Conservation (phyloP, 2,329 filamentous ascomycete species). For the Colletotrichum sublineola region DNA sequence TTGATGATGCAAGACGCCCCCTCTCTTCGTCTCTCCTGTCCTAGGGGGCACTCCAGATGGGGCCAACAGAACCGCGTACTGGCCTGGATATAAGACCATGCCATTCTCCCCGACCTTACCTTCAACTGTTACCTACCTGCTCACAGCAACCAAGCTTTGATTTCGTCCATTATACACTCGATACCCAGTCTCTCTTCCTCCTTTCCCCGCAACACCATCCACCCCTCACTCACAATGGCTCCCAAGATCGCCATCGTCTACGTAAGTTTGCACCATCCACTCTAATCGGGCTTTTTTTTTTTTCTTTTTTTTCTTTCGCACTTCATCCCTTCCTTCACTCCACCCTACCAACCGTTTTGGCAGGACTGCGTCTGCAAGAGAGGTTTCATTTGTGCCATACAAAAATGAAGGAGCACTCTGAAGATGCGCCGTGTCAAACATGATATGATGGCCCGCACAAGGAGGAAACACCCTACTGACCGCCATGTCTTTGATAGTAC, state of each 20-base stretch:
- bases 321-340: neutral
- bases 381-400: neutral
- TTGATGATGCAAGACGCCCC: conserved; percentile 30
- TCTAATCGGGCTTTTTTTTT: conserved; percentile 33
- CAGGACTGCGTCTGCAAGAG: no score
- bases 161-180: neutral
- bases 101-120: neutral
- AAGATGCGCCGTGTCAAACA: neutral
- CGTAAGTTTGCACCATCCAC: conserved; percentile 65
- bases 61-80: neutral
- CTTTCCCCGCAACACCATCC: conserved; percentile 20
- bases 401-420: neutral
- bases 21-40: neutral
- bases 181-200: neutral
- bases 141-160: conserved; percentile 6
- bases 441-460: conserved; percentile 16
- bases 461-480: conserved; percentile 18
- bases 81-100: conserved; percentile 31
- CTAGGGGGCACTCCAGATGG: neutral
- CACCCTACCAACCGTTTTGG: neutral
- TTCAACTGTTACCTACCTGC: no score
- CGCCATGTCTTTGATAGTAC: conserved; percentile 70
- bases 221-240: conserved; percentile 73
- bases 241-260: conserved; percentile 93
- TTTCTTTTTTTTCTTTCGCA: conserved; percentile 10